phyloP scores from a whole-genome alignment of 257 asterid species.

The Craterostigma plantagineum region DNA sequence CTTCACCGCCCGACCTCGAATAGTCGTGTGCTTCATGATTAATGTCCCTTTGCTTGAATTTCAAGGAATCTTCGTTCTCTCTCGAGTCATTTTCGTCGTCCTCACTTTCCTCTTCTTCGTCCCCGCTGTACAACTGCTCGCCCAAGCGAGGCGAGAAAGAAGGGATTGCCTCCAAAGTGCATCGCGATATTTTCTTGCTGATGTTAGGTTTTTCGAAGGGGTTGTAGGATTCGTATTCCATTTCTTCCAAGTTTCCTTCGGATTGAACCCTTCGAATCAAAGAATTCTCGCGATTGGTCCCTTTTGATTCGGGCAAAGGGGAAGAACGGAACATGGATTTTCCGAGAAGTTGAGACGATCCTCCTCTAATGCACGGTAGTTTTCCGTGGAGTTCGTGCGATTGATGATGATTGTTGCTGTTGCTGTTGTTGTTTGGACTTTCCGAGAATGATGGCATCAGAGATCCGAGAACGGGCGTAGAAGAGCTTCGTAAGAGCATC shows the following conservation, averaged over 20 bases:
- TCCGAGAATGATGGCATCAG: slow-evolving; percentile 38
- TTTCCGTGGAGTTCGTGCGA: slow-evolving; percentile 25
- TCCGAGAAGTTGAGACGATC: slow-evolving; percentile 21
- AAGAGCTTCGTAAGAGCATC: slow-evolving; percentile 75
- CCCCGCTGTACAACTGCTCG: slow-evolving; percentile 16
- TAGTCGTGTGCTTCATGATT: slow-evolving; percentile 1
- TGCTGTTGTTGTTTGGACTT: too few relatives aligned
- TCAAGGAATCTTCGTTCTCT: slow-evolving; percentile 2
- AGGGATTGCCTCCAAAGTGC: slow-evolving; percentile 37
- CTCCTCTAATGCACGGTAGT: slow-evolving; percentile 16
- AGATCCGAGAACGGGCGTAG: slow-evolving; percentile 82
- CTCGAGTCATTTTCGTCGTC: too few relatives aligned
- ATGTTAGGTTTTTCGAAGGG: slow-evolving; percentile 32
- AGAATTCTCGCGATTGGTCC: background rate
- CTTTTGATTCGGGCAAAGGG: slow-evolving; percentile 16
- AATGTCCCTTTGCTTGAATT: slow-evolving; percentile 3
- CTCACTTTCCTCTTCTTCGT: slow-evolving; percentile 7
- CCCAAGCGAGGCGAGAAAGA: slow-evolving; percentile 23
- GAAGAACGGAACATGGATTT: too few relatives aligned
- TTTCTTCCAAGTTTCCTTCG: slow-evolving; percentile 52
- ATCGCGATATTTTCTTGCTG: slow-evolving; percentile 13
- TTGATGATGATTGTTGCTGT: slow-evolving; percentile 14
- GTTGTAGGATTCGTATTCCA: slow-evolving; percentile 16
- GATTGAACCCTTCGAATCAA: slow-evolving; percentile 57
- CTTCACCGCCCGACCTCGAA: slow-evolving; percentile 20